Conservation (phyloP, 306 rosid species). For the Acacia melanoxylon region DNA sequence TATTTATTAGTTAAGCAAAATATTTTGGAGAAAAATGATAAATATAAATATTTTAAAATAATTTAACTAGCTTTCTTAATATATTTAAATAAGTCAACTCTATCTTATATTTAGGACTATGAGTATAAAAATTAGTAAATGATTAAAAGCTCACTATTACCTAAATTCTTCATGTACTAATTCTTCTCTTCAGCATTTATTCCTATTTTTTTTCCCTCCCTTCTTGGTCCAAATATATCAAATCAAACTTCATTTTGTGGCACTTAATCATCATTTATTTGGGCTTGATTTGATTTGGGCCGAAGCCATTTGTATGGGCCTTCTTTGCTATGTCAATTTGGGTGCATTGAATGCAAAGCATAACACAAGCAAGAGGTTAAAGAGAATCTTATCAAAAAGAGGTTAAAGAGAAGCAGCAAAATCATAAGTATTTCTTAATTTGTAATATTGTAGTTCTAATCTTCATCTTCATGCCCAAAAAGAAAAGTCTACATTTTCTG, state of each 20-base stretch:
- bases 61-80: no score
- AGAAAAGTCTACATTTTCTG: not conserved
- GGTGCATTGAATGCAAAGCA: no score
- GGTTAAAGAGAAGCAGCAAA: not conserved
- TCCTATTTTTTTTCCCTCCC: not conserved
- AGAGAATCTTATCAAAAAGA: no score
- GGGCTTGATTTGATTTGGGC: not conserved
- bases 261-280: not conserved
- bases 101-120: no score
- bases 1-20: no score
- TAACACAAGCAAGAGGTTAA: no score
- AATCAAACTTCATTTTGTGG: not conserved
- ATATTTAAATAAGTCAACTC: no score
- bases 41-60: no score
- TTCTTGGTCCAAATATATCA: not conserved
- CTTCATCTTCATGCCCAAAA: not conserved
- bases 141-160: no score
- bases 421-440: not conserved
- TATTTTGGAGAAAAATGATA: no score
- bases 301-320: not conserved
- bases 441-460: not conserved
- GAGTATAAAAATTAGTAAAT: no score
- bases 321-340: not conserved
- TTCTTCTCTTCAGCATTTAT: not conserved
- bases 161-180: not conserved